Evolutionary conservation across 306 rosid genomes (phyloP).

Genomic region (Fragaria vesca): DNA sequence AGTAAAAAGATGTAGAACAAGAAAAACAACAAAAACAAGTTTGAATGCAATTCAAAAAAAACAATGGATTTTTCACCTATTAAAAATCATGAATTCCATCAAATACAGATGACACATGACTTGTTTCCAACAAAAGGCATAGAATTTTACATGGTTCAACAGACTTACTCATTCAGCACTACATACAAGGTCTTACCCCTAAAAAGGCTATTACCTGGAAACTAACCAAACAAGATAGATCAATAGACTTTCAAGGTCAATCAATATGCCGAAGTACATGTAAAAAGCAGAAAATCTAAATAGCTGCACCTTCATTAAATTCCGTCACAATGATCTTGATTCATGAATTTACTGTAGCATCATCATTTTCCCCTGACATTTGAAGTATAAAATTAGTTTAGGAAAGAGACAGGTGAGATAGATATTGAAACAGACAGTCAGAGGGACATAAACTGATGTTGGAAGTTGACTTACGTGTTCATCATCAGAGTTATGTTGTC

Average conservation of each 20-base stretch:
- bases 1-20: neutral
- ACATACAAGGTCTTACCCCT: neutral
- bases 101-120: neutral
- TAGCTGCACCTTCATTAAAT: neutral
- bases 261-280: neutral
- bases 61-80: neutral
- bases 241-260: neutral
- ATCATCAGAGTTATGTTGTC: slow-evolving; percentile 90
- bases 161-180: neutral
- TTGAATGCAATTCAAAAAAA: no score
- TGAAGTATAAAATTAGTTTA: neutral
- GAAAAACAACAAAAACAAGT: neutral
- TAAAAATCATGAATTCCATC: neutral
- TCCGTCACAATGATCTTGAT: neutral
- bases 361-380: slow-evolving; percentile 59
- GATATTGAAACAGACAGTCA: neutral
- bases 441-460: slow-evolving; percentile 2
- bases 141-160: neutral
- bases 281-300: neutral
- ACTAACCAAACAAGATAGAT: neutral
- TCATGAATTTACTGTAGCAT: neutral
- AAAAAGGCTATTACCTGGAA: neutral
- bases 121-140: no score
- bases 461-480: slow-evolving; percentile 58
- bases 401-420: neutral